Base-by-base conservation (phyloP, 371 early-diverging fungal species). In the Zopfochytrium polystomum region DNA sequence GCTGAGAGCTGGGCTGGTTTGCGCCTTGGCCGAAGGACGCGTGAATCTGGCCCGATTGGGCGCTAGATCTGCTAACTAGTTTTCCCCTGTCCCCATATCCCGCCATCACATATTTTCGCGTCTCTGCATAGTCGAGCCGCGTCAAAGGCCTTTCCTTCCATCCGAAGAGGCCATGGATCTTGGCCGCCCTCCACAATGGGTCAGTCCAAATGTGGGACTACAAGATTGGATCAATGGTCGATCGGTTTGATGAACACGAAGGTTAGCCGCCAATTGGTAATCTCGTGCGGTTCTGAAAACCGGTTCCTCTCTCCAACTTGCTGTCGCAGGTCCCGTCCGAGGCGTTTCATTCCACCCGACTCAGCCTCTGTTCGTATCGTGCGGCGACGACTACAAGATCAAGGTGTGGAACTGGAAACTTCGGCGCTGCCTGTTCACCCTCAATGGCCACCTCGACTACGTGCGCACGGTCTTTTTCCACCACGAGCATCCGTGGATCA, bases 341-440 rank as follows among this genome's bases (percentile, higher is more conserved):
- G 95, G 96, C 23, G 87, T 99, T 55, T 84, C 92, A 29, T 99
- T 99, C 74, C 99, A 99, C 72, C 94, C 93, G 11, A 88, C 93
- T 4, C 96, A 98, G 66, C 95, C 98, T 33, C 75, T 99, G 11
- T 99, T 99, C 79, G 98, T 94, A 15, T 93, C 95, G 43, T 99
- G 95, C 38, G 99, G 99, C 59, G 99, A 99, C 76, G 99, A 99
- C 78, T 93, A 93, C 81, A 92, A 95, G 71, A 93, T 99, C 71
- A 96, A 97, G 73, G 91, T 99, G n/a, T 99, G 98, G 98, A 95
- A 96, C 80, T 93, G 96, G 83, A 98, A 98, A 74, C 91, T 88
- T 35, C 87, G 92, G 42, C 89, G 92, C 61, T 96, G 98, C 71
- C 78, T 93, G 15, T 95, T 94, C 66, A 96, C 95, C 6, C 81